Evolutionary conservation across 352 stramenopile genomes (phyloP).

Genomic region (Halophytophthora batemanensis): DNA sequence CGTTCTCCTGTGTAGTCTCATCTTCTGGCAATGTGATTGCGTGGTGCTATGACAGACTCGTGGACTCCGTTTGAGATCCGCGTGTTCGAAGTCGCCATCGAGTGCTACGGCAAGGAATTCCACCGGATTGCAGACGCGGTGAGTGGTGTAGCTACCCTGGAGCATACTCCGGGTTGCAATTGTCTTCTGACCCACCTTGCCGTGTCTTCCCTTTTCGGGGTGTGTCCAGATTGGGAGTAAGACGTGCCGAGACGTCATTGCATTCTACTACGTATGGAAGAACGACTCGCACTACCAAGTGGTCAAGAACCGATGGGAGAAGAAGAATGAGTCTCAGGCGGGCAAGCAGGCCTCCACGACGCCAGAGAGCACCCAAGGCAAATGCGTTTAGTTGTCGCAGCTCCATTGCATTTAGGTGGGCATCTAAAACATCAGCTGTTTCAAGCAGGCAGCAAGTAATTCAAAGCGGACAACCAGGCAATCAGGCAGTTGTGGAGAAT

Average conservation of each 20-base stretch:
- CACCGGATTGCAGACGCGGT: constrained; percentile 67
- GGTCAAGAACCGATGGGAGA: constrained; percentile 77
- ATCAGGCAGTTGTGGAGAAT: constrained; percentile 17
- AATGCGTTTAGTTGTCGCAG: constrained; percentile 11
- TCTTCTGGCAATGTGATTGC: constrained; percentile 5
- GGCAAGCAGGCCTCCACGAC: constrained; percentile 17
- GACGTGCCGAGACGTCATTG: constrained; percentile 65
- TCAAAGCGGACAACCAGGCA: constrained; percentile 21
- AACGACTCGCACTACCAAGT: constrained; percentile 82
- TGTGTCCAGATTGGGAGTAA: constrained; percentile 59
- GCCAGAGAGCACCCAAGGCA: constrained; percentile 10
- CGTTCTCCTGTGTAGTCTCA: not conserved
- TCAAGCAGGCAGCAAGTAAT: too few relatives aligned
- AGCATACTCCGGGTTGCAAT: not conserved
- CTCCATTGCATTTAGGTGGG: not conserved
- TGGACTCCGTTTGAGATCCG: constrained; percentile 81
- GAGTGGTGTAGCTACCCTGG: constrained; percentile 1
- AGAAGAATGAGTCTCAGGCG: constrained; percentile 30
- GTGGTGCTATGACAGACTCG: constrained; percentile 33
- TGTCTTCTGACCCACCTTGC: too few relatives aligned
- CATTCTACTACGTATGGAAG: constrained; percentile 89
- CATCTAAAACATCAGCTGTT: constrained; percentile 1
- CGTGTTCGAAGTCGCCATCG: constrained; percentile 83
- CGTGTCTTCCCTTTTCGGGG: too few relatives aligned
- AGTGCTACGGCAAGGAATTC: constrained; percentile 86